Evolutionary conservation across 2,329 filamentous ascomycete species (phyloP).

Genomic region (Fusarium xylarioides): DNA sequence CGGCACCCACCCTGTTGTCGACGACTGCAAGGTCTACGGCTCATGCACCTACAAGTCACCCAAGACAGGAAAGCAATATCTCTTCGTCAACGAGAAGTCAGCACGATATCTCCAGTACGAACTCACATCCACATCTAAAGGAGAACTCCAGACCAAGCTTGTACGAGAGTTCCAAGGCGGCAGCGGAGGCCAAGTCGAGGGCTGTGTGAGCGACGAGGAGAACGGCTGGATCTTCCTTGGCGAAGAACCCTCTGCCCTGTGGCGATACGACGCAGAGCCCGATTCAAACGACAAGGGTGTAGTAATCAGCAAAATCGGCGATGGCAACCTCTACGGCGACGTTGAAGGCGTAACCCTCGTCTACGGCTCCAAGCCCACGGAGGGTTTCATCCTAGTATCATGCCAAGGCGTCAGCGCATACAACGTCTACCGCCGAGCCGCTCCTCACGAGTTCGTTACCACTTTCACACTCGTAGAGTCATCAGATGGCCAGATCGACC

Average conservation of each 20-base stretch:
- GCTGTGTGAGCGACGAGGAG: conserved; percentile 61
- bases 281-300: conserved; percentile 48
- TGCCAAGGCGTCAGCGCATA: conserved; percentile 63
- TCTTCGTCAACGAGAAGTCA: conserved; percentile 64
- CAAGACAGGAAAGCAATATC: conserved; percentile 58
- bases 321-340: conserved; percentile 59
- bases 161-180: conserved; percentile 62
- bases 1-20: conserved; percentile 56
- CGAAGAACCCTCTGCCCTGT: conserved; percentile 61
- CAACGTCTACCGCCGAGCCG: conserved; percentile 58
- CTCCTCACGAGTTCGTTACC: conserved; percentile 59
- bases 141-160: conserved; percentile 55
- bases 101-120: conserved; percentile 64
- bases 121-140: conserved; percentile 52
- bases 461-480: conserved; percentile 59
- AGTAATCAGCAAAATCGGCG: conserved; percentile 54
- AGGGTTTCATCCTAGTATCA: conserved; percentile 62
- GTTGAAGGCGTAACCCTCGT: conserved; percentile 64
- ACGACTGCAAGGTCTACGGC: conserved; percentile 60
- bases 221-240: conserved; percentile 61
- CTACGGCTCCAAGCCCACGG: conserved; percentile 52
- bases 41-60: conserved; percentile 61
- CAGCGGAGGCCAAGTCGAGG: conserved; percentile 62
- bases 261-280: conserved; percentile 62
- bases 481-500: conserved; percentile 54